Conservation (phyloP, 2,329 filamentous ascomycete genomes). For the Ceratocystis lukuohia region DNA sequence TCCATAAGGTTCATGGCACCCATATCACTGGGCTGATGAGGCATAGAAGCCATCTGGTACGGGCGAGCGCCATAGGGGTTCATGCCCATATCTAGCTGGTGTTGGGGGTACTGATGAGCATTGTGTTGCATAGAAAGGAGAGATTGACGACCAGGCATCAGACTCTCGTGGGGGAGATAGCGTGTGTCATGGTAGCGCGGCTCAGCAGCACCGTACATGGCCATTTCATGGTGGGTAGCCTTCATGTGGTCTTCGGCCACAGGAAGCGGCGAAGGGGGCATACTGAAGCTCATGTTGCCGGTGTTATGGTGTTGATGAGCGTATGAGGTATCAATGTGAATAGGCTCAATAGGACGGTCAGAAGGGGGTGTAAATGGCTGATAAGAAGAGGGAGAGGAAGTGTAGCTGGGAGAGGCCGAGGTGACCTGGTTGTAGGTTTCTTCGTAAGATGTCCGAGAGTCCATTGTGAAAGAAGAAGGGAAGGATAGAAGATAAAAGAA, state of each 20-base stretch:
- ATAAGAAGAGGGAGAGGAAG: slow-evolving; percentile 30
- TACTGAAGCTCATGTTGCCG: slow-evolving; percentile 14
- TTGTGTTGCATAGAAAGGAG: slow-evolving; percentile 11
- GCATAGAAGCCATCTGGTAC: slow-evolving; percentile 11
- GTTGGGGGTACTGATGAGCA: slow-evolving; percentile 13
- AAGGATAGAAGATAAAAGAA: slow-evolving; percentile 16
- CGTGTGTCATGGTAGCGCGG: slow-evolving; percentile 9
- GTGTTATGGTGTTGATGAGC: background rate
- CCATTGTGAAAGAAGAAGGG: slow-evolving; percentile 28
- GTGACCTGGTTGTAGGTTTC: slow-evolving; percentile 27
- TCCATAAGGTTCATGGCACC: background rate
- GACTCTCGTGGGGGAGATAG: slow-evolving; percentile 2
- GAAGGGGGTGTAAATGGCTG: slow-evolving; percentile 35
- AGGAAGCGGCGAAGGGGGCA: slow-evolving; percentile 14
- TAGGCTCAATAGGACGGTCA: slow-evolving; percentile 24
- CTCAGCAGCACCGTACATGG: slow-evolving; percentile 13
- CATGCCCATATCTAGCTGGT: slow-evolving; percentile 14
- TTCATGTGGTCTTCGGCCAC: slow-evolving; percentile 4
- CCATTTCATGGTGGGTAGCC: slow-evolving; percentile 8
- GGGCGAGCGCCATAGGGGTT: slow-evolving; percentile 10
- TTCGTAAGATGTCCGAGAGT: slow-evolving; percentile 31
- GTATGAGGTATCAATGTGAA: slow-evolving; percentile 14
- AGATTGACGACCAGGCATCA: slow-evolving; percentile 11
- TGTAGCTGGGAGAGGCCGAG: slow-evolving; percentile 29
- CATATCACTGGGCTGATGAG: background rate